Percentiles rank a stretch among this genome's conserved stretches.
These are phyloP conservation scores for Tuctoria greenei DNA, from an alignment of 176 grass and related monocot species.

Conservation along the genomic window DNA sequence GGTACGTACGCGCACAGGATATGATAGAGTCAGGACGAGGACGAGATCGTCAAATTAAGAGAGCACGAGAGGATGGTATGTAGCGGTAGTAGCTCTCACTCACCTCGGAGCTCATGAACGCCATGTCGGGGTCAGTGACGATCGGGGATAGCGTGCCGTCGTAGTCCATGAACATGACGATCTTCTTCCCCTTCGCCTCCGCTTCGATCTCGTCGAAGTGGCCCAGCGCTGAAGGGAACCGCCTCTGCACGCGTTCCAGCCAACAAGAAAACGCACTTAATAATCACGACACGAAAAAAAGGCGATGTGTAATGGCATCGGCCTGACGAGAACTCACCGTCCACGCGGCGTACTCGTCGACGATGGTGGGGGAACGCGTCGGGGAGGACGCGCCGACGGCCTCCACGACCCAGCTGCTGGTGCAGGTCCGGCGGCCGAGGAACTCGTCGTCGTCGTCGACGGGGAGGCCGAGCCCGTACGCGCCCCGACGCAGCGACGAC, in stretches of 20 bases:
- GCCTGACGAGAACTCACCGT: slow-evolving; percentile 46
- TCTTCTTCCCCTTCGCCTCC: slow-evolving; percentile 58
- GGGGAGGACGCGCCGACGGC: slow-evolving; percentile 83
- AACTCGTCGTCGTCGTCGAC: slow-evolving; percentile 5
- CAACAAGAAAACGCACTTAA: not conserved
- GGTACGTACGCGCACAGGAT: no score
- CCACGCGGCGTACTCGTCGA: slow-evolving; percentile 49
- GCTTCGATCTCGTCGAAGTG: slow-evolving; percentile 72
- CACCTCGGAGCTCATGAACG: slow-evolving; percentile 74
- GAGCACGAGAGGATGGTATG: not conserved
- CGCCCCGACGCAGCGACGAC: slow-evolving; percentile 25
- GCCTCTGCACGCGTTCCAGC: slow-evolving; percentile 44
- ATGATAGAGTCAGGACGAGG: not conserved
- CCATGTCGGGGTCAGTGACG: slow-evolving; percentile 81
- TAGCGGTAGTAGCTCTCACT: not conserved
- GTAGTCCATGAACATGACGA: slow-evolving; percentile 93
- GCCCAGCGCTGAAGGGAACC: slow-evolving; percentile 74
- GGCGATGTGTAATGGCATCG: not conserved
- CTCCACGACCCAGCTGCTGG: slow-evolving; percentile 62
- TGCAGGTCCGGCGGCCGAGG: not conserved
- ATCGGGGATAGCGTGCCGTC: slow-evolving; percentile 96
- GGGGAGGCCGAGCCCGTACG: slow-evolving; percentile 20
- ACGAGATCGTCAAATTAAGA: not conserved
- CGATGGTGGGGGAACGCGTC: slow-evolving; percentile 44
- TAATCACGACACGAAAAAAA: not conserved